Evolutionary conservation across 805 yeast species (phyloP), one percentile per base, ranked within the genome.

Genomic region (Ogataea polymorpha): DNA sequence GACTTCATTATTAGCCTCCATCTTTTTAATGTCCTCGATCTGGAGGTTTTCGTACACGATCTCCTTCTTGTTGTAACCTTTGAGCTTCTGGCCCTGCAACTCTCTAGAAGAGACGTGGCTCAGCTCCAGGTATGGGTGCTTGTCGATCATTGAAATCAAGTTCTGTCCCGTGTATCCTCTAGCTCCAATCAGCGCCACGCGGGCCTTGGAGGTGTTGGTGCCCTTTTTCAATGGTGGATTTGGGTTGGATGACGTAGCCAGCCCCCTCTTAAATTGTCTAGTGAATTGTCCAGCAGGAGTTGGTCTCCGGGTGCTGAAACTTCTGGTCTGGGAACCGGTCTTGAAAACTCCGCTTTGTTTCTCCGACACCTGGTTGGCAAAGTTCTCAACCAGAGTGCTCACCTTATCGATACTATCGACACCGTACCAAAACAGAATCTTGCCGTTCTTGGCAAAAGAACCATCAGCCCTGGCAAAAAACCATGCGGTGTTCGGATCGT

Each of bases 161-260:
- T 91, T 91, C 68, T 86, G 96, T 25, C 99, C 99, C 14, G 97
- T 91, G 68, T 76, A 88, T 23, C 99, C 99, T 68, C 99, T 83
- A 30, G 99, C 99, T 54, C 99, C 99, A 60, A 93, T 91, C 55
- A 93, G 75, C 1, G 96, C 99, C 35, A 93, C 89, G 51, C 79
- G 79, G 16, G 95, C 74, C 46, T 73, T 73, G 30, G 72, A 62
- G 28, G 73, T 72, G 69, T 81, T 85, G 26, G 75, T 61, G 27
- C 88, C 91, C 39, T 73, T 71, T 38, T 74, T 71, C 32, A 77
- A 58, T 10, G 96, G 96, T 11, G 90, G 87, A 61, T 80, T 81
- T 38, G 87, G 86, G 62, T 80, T 81, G 32, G 70, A 58, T 14
- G 50, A 21, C 20, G 73, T 62, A 17, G 72, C 61, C 48, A 61